Base-by-base conservation (phyloP, 2,329 filamentous ascomycete species). In the Cercospora canescens region DNA sequence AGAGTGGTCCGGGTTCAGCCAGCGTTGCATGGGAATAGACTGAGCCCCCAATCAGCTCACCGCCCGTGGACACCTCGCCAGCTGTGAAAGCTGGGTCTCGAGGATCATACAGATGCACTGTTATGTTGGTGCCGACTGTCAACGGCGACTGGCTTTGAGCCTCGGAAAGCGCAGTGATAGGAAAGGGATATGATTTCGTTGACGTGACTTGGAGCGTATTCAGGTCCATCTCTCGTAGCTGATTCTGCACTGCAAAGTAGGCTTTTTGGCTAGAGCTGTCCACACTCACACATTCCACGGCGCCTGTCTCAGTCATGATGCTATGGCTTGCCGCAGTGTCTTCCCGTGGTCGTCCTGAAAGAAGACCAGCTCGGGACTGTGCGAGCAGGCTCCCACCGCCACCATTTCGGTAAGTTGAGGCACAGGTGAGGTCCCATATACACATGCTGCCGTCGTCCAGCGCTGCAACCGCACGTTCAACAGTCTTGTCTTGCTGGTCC, bases 361-460 rank as follows among this genome's bases (percentile, higher is more conserved):
- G 82, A 8, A 94, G 82, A 0, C 89, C 90, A 0, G 88, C 82
- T 21, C 80, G 80, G 77, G 91, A 95, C 67, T 85, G 85, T 1
- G 86, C 88, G 11, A 91, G 70, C 34, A 95, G 86, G 2, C 83
- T 85, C 1, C 91, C 91, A 11, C 70, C 67, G 16, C 71, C 71
- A 24, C 67, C 69, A 39, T 55, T 45, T 2, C 34, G 24, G 26
- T 24, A 37, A 8, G 72, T 71, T 12, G 73, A 67, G n/a, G 71
- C 65, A 6, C 70, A 62, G 12, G 67, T 70, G 7, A 76, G 55
- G 48, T 96, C 91, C 93, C 93, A 97, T 6, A 97, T 79, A 71
- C 90, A 92, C n/a, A 97, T 85, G 60, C 91, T 93, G 0, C 93
- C 93, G 75, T 97, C 92, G 65, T 96, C 92, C 7, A 97, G 81